These are phyloP conservation scores for Hypoxylon sp. DNA, from an alignment of 2,329 filamentous ascomycete genomes.

Conservation along the genomic window DNA sequence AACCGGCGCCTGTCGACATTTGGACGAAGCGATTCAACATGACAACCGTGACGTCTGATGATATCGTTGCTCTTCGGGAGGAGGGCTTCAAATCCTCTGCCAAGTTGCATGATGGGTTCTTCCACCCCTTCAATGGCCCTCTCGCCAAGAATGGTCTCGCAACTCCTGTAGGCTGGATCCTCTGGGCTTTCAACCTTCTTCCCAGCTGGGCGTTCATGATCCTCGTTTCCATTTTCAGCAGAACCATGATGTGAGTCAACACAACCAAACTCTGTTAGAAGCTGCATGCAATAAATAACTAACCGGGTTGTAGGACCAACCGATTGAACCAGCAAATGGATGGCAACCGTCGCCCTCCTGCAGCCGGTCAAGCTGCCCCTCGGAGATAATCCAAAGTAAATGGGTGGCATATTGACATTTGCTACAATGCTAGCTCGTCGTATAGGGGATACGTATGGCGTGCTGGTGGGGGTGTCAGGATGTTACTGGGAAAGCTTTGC, in stretches of 20 bases:
- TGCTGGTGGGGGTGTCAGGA: constrained; percentile 7
- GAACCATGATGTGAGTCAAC: constrained; percentile 80
- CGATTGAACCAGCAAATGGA: constrained; percentile 49
- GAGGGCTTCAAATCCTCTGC: constrained; percentile 62
- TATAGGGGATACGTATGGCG: constrained; percentile 7
- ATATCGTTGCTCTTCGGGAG: constrained; percentile 73
- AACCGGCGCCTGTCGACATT: constrained; percentile 74
- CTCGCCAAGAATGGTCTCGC: constrained; percentile 74
- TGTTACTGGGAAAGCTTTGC: constrained; percentile 12
- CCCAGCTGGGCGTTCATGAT: constrained; percentile 87
- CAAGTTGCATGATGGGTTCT: constrained; percentile 71
- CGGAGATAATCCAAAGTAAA: constrained; percentile 38
- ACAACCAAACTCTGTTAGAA: background rate
- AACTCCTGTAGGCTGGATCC: constrained; percentile 75
- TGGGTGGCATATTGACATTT: background rate
- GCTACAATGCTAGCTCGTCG: constrained; percentile 5
- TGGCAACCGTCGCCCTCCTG: constrained; percentile 43
- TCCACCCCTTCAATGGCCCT: constrained; percentile 82
- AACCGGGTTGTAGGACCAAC: constrained; percentile 43
- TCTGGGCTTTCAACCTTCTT: constrained; percentile 76
- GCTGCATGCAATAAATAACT: constrained; percentile 29
- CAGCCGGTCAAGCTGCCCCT: constrained; percentile 50
- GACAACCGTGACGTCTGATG: constrained; percentile 75
- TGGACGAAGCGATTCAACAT: constrained; percentile 77
- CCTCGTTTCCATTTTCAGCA: constrained; percentile 78